Evolutionary conservation across 805 yeast species (phyloP).

Genomic region (Ogataea salicorniae): DNA sequence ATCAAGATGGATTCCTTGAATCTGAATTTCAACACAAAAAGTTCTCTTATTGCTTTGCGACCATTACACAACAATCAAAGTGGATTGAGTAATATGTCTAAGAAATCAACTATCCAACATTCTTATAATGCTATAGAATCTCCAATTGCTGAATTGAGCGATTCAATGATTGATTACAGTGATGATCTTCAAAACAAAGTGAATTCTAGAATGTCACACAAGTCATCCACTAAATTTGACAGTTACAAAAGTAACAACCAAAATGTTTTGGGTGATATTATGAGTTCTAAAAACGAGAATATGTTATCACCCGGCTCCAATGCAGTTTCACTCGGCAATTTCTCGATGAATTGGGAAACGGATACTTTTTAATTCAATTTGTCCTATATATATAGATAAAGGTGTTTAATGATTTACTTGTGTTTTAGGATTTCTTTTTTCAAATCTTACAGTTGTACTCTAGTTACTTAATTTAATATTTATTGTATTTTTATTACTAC

Average conservation of each 20-base stretch:
- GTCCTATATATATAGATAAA: not conserved
- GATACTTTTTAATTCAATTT: slow-evolving; percentile 13
- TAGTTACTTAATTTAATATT: not conserved
- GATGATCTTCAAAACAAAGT: slow-evolving; percentile 12
- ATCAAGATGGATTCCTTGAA: too few species aligned
- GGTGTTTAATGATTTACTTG: not conserved
- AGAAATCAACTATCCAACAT: not conserved
- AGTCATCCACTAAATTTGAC: not conserved
- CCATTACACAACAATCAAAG: too few species aligned
- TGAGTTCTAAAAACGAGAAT: too few species aligned
- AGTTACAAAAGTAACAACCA: not conserved
- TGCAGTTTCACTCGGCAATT: slow-evolving; percentile 1
- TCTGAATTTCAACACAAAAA: too few species aligned
- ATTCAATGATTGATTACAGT: slow-evolving; percentile 27
- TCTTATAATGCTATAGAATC: not conserved
- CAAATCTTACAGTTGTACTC: not conserved
- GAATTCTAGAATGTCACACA: not conserved
- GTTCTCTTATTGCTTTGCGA: too few species aligned
- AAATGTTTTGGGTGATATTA: too few species aligned
- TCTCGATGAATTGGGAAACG: slow-evolving; percentile 18
- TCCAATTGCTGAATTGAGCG: slow-evolving; percentile 25
- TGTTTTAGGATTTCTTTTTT: not conserved
- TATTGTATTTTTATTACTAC: not conserved
- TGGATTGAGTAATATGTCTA: too few species aligned
- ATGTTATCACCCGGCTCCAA: too few species aligned